Evolutionary conservation across 176 grass and related monocot species (phyloP).

Genomic region (Coix lacrymajobi): DNA sequence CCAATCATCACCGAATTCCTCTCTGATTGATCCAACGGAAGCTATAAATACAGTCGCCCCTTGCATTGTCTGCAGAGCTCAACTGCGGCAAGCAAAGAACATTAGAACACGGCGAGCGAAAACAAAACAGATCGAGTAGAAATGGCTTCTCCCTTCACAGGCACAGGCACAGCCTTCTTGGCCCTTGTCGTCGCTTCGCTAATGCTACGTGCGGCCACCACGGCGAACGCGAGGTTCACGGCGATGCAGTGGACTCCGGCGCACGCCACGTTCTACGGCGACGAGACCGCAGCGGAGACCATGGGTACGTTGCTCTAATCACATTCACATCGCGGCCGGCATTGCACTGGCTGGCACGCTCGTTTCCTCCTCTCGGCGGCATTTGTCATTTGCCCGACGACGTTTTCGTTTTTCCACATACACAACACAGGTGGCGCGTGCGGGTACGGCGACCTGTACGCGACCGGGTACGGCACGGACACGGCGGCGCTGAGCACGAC

Average conservation of each 20-base stretch:
- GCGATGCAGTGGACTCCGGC: constrained; percentile 53
- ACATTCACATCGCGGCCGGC: background rate
- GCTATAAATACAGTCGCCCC: constrained; percentile 22
- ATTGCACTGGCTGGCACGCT: background rate
- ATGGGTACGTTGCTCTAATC: constrained; percentile 46
- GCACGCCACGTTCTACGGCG: constrained; percentile 87
- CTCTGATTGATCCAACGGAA: background rate
- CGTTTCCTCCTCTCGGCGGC: background rate
- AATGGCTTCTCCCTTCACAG: constrained; percentile 32
- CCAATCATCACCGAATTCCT: constrained; percentile 12
- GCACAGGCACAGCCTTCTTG: background rate
- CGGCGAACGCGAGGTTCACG: constrained; percentile 41
- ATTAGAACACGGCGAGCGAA: background rate
- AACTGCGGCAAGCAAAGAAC: background rate
- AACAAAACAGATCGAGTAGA: background rate
- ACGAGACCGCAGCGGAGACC: constrained; percentile 58
- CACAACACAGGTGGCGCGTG: constrained; percentile 89
- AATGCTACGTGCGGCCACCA: constrained; percentile 23
- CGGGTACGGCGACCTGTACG: constrained; percentile 59
- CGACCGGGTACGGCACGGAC: constrained; percentile 52
- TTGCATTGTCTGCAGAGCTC: constrained; percentile 5
- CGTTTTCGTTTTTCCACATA: too few relatives aligned
- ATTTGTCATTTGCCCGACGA: too few relatives aligned
- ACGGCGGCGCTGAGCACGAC: constrained; percentile 78
- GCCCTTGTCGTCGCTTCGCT: constrained; percentile 17